Conservation (phyloP, 1,139 yeast species). For the Kodamaea suecica region DNA sequence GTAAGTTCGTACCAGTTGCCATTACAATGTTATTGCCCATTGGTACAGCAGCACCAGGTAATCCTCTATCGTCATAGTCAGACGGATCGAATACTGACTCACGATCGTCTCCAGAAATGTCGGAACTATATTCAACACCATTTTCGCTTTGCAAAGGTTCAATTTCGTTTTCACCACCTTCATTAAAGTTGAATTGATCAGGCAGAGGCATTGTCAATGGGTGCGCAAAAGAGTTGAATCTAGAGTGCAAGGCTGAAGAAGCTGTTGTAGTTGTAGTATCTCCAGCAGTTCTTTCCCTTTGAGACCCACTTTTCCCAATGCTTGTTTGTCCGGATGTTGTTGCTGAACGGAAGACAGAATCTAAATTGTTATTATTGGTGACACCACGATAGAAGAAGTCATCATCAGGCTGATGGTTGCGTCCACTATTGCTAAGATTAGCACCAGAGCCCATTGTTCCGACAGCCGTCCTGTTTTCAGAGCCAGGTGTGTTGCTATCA, state of each 20-base stretch:
- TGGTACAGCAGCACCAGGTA: constrained; percentile 15
- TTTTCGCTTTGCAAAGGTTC: constrained; percentile 12
- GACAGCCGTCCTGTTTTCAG: constrained; percentile 8
- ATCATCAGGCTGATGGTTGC: constrained; percentile 18
- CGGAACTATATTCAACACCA: constrained; percentile 9
- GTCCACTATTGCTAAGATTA: constrained; percentile 9
- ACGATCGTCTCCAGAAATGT: constrained; percentile 7
- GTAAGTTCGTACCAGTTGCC: neutral
- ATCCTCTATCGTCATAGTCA: constrained; percentile 19
- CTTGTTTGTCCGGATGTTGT: constrained; percentile 23
- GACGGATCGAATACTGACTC: constrained; percentile 20
- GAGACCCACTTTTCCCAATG: constrained; percentile 10
- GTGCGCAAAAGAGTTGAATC: constrained; percentile 11
- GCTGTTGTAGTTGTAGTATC: constrained; percentile 13
- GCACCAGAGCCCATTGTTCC: constrained; percentile 11
- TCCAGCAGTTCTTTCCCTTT: constrained; percentile 5
- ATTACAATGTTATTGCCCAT: neutral
- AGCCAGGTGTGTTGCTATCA: constrained; percentile 7
- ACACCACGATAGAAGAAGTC: constrained; percentile 48
- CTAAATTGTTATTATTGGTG: constrained; percentile 43
- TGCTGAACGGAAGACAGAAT: constrained; percentile 35
- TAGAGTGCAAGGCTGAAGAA: constrained; percentile 14
- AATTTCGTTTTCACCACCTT: constrained; percentile 12
- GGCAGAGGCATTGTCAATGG: constrained; percentile 15
- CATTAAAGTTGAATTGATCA: constrained; percentile 17